These are phyloP conservation scores for Lasiodiplodia hormozganensis DNA, from an alignment of 2,329 filamentous ascomycete species.

Conservation along the genomic window DNA sequence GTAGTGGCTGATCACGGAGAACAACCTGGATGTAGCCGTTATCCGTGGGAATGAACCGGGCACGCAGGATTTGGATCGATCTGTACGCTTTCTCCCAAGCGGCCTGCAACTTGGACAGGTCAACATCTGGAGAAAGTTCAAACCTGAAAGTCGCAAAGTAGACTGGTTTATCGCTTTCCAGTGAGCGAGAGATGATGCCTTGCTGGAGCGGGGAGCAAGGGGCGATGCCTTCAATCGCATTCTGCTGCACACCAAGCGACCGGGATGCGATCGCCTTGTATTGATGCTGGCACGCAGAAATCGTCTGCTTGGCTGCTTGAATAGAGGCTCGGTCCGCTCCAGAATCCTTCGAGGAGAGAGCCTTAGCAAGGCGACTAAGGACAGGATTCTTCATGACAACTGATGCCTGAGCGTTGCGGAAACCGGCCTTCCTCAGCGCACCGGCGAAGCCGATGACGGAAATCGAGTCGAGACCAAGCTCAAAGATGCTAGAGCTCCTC, in stretches of 20 bases:
- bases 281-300: conserved; percentile 70
- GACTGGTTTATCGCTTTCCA: conserved; percentile 62
- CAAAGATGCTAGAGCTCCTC: conserved; percentile 74
- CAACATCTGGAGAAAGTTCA: conserved; percentile 54
- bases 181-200: conserved; percentile 78
- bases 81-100: conserved; percentile 66
- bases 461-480: conserved; percentile 87
- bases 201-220: conserved; percentile 88
- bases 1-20: conserved; percentile 51
- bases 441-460: conserved; percentile 75
- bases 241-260: conserved; percentile 57
- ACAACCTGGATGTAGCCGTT: conserved; percentile 81
- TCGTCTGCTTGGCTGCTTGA: conserved; percentile 63
- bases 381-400: conserved; percentile 67
- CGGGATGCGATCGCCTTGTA: conserved; percentile 62
- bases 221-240: conserved; percentile 73
- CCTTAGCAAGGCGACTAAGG: conserved; percentile 50
- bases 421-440: conserved; percentile 68
- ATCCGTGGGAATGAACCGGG: conserved; percentile 72
- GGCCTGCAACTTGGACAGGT: conserved; percentile 56
- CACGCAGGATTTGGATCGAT: conserved; percentile 71
- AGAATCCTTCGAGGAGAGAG: conserved; percentile 35
- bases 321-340: conserved; percentile 38
- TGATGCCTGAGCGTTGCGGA: conserved; percentile 67
- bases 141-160: conserved; percentile 84